Base-by-base conservation (phyloP, 75 land plant species). In the Selaginella moellendorffii region DNA sequence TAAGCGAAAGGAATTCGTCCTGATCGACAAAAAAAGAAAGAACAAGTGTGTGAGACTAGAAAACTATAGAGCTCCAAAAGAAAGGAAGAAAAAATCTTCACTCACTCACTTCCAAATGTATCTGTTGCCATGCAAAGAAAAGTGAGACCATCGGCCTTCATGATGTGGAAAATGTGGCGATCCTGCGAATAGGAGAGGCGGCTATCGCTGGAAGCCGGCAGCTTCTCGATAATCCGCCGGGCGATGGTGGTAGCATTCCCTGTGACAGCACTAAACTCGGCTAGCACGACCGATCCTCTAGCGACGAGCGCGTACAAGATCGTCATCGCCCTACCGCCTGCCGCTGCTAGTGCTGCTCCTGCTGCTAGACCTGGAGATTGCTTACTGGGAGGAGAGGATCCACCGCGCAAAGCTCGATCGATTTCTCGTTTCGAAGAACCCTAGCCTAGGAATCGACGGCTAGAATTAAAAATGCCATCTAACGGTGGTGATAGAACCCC, bases 101-200 rank as follows among this genome's bases (percentile, higher is more conserved):
- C n/a, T n/a, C 52, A 72, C 79, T 64, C 26, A 87, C 90, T 79
- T 42, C 87, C 90, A 67, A 86, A 86, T 52, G 86, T 81, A 10
- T 81, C 84, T 54, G 80, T 81, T 30, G 90, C 87, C 90, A 86
- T 86, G 67, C 90, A 86, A 54, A 86, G 77, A 71, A 81, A 86
- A 60, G 80, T 75, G 61, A 86, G 62, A 8, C 87, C 86, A 56
- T 86, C 87, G 18, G 82, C 42, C 64, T 73, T 71, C 52, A 83
- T 79, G 21, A 86, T 73, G 56, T 86, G 90, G 67, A 86, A 86
- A 22, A 86, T 77, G 53, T 81, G 80, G 1, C 82, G 82, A 67
- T 81, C 90, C 52, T 86, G 86, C 0, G 90, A 81, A 74, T 77
- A 83, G 52, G 84, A 86, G 26, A 86, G 68, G 76, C 84, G 74